Evolutionary conservation across 192 early-diverging fungal genomes (phyloP).

Genomic region (Coemansia sp.): DNA sequence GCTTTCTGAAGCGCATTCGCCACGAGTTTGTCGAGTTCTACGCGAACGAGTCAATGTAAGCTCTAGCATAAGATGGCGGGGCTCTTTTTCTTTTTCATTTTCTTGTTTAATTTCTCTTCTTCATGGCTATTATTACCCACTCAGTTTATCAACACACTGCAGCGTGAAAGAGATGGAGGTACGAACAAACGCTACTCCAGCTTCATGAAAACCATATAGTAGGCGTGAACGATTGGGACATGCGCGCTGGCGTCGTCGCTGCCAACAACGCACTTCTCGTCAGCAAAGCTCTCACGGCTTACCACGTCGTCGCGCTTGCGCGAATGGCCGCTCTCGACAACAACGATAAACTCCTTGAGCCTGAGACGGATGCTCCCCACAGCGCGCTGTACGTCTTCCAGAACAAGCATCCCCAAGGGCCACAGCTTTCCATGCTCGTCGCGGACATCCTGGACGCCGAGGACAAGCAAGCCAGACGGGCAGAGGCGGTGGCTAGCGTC

Average conservation of each 20-base stretch:
- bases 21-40: slow-evolving; percentile 57
- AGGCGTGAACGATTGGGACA: slow-evolving; percentile 57
- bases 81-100: background rate
- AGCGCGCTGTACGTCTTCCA: slow-evolving; percentile 68
- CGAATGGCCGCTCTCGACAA: slow-evolving; percentile 50
- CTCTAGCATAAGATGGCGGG: background rate
- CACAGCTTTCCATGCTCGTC: slow-evolving; percentile 62
- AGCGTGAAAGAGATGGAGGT: background rate
- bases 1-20: slow-evolving; percentile 67
- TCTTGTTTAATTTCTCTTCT: background rate
- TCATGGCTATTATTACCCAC: background rate
- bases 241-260: slow-evolving; percentile 9
- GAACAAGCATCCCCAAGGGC: slow-evolving; percentile 71
- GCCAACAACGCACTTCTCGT: slow-evolving; percentile 43
- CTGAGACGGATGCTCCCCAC: slow-evolving; percentile 50
- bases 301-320: slow-evolving; percentile 48
- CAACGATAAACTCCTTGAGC: slow-evolving; percentile 57
- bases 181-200: slow-evolving; percentile 18
- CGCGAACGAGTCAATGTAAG: slow-evolving; percentile 16
- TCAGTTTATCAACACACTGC: background rate
- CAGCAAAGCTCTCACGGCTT: slow-evolving; percentile 38
- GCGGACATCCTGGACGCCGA: slow-evolving; percentile 72
- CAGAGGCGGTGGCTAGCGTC: slow-evolving; percentile 60
- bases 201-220: slow-evolving; percentile 57
- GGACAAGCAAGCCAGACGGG: slow-evolving; percentile 62